Evolutionary conservation across 768 basidiomycete species (phyloP), one percentile per base, ranked within the genome.

Genomic region (Clitopilus passeckerianus): DNA sequence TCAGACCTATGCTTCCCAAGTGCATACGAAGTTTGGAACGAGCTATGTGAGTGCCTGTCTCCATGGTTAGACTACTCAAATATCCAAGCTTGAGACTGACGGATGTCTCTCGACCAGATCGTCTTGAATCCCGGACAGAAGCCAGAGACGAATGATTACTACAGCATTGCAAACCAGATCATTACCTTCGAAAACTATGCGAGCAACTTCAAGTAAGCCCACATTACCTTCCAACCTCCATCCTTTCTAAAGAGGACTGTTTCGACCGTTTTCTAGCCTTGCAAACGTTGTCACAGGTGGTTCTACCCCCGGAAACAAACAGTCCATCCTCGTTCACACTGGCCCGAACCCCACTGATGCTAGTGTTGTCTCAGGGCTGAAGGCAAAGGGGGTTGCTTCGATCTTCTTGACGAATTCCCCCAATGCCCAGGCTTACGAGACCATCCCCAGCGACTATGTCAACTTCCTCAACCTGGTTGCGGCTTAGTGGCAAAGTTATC

Each of bases 251-350:
- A 33, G 34, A 9, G 10, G 27, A 7, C 27, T 7, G 3, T 34
- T 10, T 23, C 24, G 14, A 27, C 10, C 58, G 22, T n/a, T 10
- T 27, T 16, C 8, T 58, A 74, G 72, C 41, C 24, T 63, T 9
- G 65, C 69, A 2, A 57, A 60, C 15, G 59, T 74, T n/a, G 60
- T 62, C 3, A 62, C 68, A 56, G 55, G 44, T 22, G 20, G 63
- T 15, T 56, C 65, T 0, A 63, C 63, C 10, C 68, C 68, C 5
- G 54, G 61, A 5, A 53, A 34, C 50, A 63, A 76, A 57, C 73
- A 76, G 57, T 65, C 68, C 15, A 68, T 72, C 15, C 63, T 74
- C 20, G 60, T 76, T 16, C 71, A 72, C 33, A 68, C 68, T 22
- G 71, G 65, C 16, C 75, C 74, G 6, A 63, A 65, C 16, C 66